A percentile compares a stretch with the other conserved stretches of the same genome.
Conservation (phyloP, 306 rosid genomes). For the Vigna reflexopilosa region DNA sequence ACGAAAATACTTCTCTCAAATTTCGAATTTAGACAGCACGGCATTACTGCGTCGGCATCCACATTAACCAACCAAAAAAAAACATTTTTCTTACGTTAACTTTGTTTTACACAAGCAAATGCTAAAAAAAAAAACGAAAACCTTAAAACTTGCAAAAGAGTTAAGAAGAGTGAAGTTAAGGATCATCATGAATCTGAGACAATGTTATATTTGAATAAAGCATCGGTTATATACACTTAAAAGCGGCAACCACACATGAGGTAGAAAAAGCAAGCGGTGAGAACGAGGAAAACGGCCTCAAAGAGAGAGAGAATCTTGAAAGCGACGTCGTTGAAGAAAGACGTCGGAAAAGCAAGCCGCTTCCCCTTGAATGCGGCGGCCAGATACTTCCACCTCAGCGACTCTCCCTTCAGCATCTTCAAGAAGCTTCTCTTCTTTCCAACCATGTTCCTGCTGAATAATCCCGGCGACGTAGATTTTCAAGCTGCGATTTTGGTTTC, state of each 20-base stretch:
- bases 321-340: conserved; percentile 59
- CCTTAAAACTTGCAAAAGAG: neutral
- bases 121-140: no score
- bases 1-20: neutral
- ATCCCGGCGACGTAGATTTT: neutral
- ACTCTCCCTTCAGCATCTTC: conserved; percentile 58
- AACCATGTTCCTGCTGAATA: conserved; percentile 1
- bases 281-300: conserved; percentile 62
- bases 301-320: conserved; percentile 66
- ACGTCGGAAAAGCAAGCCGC: conserved; percentile 49
- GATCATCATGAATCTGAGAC: neutral
- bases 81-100: neutral
- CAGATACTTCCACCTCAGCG: conserved; percentile 56
- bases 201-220: neutral
- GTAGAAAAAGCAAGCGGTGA: conserved; percentile 58
- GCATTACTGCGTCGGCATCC: neutral
- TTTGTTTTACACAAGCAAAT: no score
- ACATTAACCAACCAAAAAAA: neutral
- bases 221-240: neutral
- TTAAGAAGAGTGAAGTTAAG: neutral
- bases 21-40: neutral
- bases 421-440: conserved; percentile 58
- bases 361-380: conserved; percentile 62
- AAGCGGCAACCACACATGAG: conserved; percentile 74
- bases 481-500: neutral